Conservation (phyloP, 495 filamentous ascomycete species). For the Rhizodiscina lignyota region DNA sequence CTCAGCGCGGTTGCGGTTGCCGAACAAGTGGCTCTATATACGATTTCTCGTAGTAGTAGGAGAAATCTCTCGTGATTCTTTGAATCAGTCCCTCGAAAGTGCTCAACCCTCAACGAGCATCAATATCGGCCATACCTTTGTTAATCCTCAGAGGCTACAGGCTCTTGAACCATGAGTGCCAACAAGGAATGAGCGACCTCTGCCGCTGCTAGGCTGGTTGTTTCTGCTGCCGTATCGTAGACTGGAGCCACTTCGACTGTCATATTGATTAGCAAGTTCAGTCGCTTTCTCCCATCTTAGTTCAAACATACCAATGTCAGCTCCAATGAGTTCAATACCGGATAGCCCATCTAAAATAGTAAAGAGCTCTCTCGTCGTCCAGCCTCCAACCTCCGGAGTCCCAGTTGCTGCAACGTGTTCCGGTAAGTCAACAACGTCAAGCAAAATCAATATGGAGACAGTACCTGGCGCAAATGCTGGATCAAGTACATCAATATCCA, state of each 20-base stretch:
- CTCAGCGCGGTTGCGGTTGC: too few relatives aligned
- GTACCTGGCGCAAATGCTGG: conserved; percentile 25
- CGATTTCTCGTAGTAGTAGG: too few relatives aligned
- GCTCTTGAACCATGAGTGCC: conserved; percentile 24
- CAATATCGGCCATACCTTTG: neutral
- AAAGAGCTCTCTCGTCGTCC: conserved; percentile 23
- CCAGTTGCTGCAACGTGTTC: conserved; percentile 15
- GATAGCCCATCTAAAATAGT: conserved; percentile 23
- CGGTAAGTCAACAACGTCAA: neutral
- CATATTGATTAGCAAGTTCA: neutral
- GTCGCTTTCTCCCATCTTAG: neutral
- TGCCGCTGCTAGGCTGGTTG: conserved; percentile 29
- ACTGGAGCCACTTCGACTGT: conserved; percentile 32
- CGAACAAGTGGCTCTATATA: too few relatives aligned
- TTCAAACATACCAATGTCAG: conserved; percentile 20
- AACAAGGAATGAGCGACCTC: conserved; percentile 26
- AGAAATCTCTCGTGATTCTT: too few relatives aligned
- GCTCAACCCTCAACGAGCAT: too few relatives aligned
- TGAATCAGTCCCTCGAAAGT: too few relatives aligned
- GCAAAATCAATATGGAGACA: neutral
- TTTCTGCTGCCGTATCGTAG: conserved; percentile 32
- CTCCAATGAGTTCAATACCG: conserved; percentile 21
- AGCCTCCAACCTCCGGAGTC: conserved; percentile 23
- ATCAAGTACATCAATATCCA: conserved; percentile 27
- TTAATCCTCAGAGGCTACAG: too few relatives aligned